A percentile compares a stretch with the other conserved stretches of the same genome.
Conservation (phyloP, 176 grass and related monocot species). For the Dactylis glomerata region DNA sequence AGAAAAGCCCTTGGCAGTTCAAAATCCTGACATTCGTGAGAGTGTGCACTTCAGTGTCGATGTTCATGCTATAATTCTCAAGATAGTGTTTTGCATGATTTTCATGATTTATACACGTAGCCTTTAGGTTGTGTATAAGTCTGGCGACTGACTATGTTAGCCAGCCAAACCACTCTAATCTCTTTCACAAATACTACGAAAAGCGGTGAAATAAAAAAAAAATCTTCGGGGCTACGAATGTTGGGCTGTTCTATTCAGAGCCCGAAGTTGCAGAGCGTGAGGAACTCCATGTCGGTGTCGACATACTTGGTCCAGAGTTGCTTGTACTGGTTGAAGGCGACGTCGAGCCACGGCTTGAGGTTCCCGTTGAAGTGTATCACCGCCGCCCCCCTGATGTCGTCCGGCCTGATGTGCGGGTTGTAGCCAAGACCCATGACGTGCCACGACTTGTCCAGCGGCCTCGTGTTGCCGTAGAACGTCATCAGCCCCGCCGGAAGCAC, state of each 20-base stretch:
- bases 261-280: constrained; percentile 94
- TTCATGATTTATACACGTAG: no score
- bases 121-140: no score
- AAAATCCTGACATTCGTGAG: no score
- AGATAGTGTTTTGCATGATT: no score
- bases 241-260: constrained; percentile 31
- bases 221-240: not conserved
- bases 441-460: constrained; percentile 86
- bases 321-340: constrained; percentile 95
- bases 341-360: constrained; percentile 99
- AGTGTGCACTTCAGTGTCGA: no score
- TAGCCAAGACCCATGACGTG: constrained; percentile 95
- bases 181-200: no score
- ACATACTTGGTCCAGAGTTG: constrained; percentile 92
- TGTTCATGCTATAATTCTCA: no score
- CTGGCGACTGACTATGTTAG: no score
- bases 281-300: constrained; percentile 93
- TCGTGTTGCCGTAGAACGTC: constrained; percentile 88
- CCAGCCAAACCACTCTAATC: no score
- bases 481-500: constrained; percentile 76
- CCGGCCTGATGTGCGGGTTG: constrained; percentile 79
- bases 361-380: constrained; percentile 95
- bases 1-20: no score
- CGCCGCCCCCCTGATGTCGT: constrained; percentile 72
- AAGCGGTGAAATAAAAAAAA: no score